Conservation (phyloP, 495 filamentous ascomycete species). For the Cudoniella acicularis region DNA sequence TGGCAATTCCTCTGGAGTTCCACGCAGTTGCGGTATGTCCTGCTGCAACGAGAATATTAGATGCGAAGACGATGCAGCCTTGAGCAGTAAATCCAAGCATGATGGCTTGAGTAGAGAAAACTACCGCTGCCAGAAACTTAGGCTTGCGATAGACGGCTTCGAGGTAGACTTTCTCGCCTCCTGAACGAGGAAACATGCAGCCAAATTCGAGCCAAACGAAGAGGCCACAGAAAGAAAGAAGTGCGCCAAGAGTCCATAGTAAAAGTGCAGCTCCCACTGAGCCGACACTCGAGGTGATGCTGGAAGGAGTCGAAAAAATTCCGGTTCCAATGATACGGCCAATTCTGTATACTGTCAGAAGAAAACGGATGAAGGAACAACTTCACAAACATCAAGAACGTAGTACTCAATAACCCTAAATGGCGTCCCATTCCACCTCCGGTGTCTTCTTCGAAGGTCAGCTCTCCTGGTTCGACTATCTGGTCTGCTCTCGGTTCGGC, state of each 20-base stretch:
- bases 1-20: slow-evolving; percentile 42
- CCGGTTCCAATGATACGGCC: slow-evolving; percentile 18
- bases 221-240: slow-evolving; percentile 39
- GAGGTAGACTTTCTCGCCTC: slow-evolving; percentile 45
- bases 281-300: slow-evolving; percentile 43
- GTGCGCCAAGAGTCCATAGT: slow-evolving; percentile 36
- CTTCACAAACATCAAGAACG: slow-evolving; percentile 36
- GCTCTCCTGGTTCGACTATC: slow-evolving; percentile 16
- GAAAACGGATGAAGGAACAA: background rate
- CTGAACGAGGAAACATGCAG: slow-evolving; percentile 29
- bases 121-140: slow-evolving; percentile 47
- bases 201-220: slow-evolving; percentile 47
- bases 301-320: slow-evolving; percentile 50
- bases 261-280: slow-evolving; percentile 42
- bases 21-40: slow-evolving; percentile 40
- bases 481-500: background rate
- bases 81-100: slow-evolving; percentile 25
- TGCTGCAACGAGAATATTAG: slow-evolving; percentile 23
- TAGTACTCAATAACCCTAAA: slow-evolving; percentile 39
- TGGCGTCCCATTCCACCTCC: slow-evolving; percentile 32
- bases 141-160: slow-evolving; percentile 50
- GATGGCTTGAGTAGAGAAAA: slow-evolving; percentile 46
- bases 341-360: background rate
- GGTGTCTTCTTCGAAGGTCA: slow-evolving; percentile 28
- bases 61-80: slow-evolving; percentile 37